These are phyloP conservation scores for Arthrobotrys sphaeroides DNA, from an alignment of 2,329 filamentous ascomycete species.

Conservation along the genomic window DNA sequence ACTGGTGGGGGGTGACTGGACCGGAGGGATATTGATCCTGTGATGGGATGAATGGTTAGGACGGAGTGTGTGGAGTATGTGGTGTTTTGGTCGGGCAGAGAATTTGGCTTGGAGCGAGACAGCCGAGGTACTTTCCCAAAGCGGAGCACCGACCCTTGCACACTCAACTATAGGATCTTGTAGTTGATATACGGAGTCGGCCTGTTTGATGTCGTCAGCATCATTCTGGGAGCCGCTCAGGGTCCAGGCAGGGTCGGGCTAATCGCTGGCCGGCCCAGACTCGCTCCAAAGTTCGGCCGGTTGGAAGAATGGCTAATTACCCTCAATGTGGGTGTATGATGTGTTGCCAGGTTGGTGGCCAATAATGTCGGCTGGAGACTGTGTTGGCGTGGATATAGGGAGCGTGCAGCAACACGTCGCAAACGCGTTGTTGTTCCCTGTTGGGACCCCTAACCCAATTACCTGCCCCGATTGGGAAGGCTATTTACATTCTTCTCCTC, in stretches of 20 bases:
- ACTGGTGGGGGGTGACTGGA: neutral
- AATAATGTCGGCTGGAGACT: too few relatives aligned
- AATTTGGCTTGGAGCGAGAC: neutral
- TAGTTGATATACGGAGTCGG: too few relatives aligned
- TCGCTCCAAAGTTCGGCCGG: conserved; percentile 13
- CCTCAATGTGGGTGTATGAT: neutral
- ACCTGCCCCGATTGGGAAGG: conserved; percentile 44
- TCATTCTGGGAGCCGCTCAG: neutral
- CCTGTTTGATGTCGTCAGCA: too few relatives aligned
- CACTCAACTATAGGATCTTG: too few relatives aligned
- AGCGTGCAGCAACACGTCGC: conserved; percentile 21
- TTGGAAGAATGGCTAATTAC: too few relatives aligned
- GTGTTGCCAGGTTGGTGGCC: conserved; percentile 24
- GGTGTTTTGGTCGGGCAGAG: conserved; percentile 16
- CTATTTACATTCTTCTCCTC: conserved; percentile 45
- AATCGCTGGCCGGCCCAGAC: conserved; percentile 8
- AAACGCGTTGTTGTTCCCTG: conserved; percentile 31
- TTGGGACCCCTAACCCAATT: conserved; percentile 32
- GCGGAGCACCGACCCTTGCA: too few relatives aligned
- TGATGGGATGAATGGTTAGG: neutral
- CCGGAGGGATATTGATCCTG: neutral
- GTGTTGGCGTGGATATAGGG: too few relatives aligned
- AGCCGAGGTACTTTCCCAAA: conserved; percentile 51
- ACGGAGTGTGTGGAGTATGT: conserved; percentile 3
- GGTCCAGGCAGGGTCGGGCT: neutral